These are phyloP conservation scores for Phytophthora pini DNA, from an alignment of 352 stramenopile species.

Conservation along the genomic window DNA sequence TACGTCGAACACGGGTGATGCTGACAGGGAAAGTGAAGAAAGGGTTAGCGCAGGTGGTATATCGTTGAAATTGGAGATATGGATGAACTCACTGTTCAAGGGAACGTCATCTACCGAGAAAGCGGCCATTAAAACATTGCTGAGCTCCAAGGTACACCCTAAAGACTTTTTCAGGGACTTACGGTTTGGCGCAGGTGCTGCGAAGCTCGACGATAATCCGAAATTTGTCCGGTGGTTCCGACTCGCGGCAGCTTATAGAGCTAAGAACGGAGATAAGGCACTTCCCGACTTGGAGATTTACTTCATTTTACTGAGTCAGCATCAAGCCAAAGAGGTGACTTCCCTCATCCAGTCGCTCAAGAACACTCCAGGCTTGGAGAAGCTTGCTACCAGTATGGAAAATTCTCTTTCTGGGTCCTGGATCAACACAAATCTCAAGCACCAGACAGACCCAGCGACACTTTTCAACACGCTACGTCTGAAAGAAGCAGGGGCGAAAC, in stretches of 20 bases:
- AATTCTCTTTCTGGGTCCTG: not conserved
- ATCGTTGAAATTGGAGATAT: not conserved
- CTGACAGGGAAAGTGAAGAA: not conserved
- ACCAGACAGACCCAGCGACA: not conserved
- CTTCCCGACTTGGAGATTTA: not conserved
- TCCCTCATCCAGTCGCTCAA: not conserved
- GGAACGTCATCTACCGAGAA: not conserved
- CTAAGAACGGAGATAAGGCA: not conserved
- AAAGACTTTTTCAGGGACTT: not conserved
- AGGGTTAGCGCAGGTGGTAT: not conserved
- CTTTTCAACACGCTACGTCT: not conserved
- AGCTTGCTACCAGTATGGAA: not conserved
- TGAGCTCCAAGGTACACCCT: not conserved
- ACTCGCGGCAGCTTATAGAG: not conserved
- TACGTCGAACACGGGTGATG: not conserved
- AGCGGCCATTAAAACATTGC: not conserved
- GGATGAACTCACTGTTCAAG: not conserved
- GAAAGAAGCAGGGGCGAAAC: not conserved
- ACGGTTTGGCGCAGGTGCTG: not conserved
- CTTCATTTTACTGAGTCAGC: not conserved
- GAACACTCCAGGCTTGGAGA: not conserved
- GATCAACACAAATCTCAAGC: not conserved
- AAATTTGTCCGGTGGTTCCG: slow-evolving; percentile 1
- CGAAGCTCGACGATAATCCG: slow-evolving; percentile 11
- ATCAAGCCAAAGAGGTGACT: not conserved